phyloP scores from a whole-genome alignment of 2,329 filamentous ascomycete genomes.

The Plectosphaerella cucumerina region DNA sequence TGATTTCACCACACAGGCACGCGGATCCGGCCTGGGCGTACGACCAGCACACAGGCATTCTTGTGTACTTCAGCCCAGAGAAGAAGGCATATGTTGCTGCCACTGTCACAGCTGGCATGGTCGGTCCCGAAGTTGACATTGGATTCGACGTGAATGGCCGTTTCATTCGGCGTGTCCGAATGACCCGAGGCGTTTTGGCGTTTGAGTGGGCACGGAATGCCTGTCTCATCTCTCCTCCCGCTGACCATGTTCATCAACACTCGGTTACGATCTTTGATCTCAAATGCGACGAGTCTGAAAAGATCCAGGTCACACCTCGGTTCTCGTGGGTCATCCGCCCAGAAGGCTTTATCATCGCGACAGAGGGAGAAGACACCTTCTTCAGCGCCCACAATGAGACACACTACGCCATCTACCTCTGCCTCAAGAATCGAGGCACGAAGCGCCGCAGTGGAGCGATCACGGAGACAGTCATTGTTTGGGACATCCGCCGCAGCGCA shows the following conservation, averaged over 20 bases:
- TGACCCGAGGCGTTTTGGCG: constrained; percentile 50
- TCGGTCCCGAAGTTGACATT: constrained; percentile 34
- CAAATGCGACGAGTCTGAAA: background rate
- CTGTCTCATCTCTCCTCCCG: constrained; percentile 45
- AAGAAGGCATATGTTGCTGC: constrained; percentile 42
- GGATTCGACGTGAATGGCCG: constrained; percentile 47
- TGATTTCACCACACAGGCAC: no score
- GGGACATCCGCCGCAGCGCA: no score
- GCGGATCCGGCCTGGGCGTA: constrained; percentile 50
- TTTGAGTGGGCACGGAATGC: constrained; percentile 59
- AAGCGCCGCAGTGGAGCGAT: no score
- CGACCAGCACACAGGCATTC: constrained; percentile 48
- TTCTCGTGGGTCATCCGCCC: no score
- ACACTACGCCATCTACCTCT: constrained; percentile 59
- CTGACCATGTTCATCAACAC: constrained; percentile 49
- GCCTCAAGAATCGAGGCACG: constrained; percentile 14
- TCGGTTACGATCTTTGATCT: constrained; percentile 58
- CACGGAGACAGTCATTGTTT: no score
- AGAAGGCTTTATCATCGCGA: no score
- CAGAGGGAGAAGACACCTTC: constrained; percentile 27
- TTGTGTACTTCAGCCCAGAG: constrained; percentile 43
- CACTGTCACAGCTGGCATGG: no score
- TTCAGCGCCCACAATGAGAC: constrained; percentile 54
- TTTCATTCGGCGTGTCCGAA: constrained; percentile 49
- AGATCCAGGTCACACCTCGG: no score